phyloP scores from a whole-genome alignment of 2,329 filamentous ascomycete genomes.

The Cryphonectria japonica region DNA sequence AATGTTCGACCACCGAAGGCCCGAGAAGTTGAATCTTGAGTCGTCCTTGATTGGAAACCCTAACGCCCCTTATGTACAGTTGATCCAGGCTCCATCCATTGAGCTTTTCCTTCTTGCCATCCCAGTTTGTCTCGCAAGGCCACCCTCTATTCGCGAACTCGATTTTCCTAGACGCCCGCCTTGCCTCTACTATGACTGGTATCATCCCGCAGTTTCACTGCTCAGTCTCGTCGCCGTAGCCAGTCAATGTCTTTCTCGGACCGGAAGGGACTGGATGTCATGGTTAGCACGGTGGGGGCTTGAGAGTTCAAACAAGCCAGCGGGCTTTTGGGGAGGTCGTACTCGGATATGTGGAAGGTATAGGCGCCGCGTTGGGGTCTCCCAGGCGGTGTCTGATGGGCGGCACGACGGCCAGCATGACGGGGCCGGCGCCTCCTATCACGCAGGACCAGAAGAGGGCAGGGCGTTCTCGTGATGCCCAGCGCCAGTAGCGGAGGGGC shows the following conservation, averaged over 20 bases:
- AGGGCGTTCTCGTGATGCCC: conserved; percentile 85
- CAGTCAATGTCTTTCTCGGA: conserved; percentile 62
- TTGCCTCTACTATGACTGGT: background rate
- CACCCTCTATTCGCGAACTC: background rate
- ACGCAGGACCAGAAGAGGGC: conserved; percentile 87
- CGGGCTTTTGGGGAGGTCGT: conserved; percentile 35
- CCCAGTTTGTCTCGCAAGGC: background rate
- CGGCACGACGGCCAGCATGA: conserved; percentile 71
- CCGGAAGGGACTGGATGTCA: conserved; percentile 55
- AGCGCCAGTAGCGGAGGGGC: conserved; percentile 84
- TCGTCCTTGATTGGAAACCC: conserved; percentile 14
- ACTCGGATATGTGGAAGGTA: conserved; percentile 94
- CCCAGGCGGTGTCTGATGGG: conserved; percentile 74
- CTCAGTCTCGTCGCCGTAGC: conserved; percentile 60
- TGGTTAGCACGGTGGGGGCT: conserved; percentile 1
- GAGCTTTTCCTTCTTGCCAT: background rate
- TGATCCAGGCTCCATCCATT: conserved; percentile 16
- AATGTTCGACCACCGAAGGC: background rate
- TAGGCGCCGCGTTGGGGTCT: conserved; percentile 69
- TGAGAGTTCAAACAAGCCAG: background rate
- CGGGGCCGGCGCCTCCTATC: conserved; percentile 73
- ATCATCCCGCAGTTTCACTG: conserved; percentile 4
- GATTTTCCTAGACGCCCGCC: conserved; percentile 17
- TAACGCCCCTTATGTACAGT: conserved; percentile 35
- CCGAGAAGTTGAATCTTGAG: background rate